Conservation (phyloP, 495 filamentous ascomycete species). For the Aeminium ludgeri region DNA sequence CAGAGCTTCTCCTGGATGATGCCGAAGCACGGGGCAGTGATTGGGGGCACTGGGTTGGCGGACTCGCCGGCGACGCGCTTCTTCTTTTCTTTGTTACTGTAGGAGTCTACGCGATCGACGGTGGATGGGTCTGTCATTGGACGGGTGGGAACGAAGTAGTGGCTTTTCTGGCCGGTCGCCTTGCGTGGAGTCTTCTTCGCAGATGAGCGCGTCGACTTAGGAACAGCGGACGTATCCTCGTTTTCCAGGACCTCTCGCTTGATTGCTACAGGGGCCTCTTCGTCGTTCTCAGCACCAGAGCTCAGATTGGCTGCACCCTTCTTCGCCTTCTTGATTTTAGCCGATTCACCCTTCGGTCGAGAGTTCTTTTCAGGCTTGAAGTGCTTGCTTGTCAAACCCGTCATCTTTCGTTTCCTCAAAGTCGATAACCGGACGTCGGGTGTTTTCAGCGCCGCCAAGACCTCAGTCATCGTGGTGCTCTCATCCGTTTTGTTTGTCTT, state of each 20-base stretch:
- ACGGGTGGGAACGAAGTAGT: slow-evolving; percentile 9
- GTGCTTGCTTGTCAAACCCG: slow-evolving; percentile 14
- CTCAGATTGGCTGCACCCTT: too few relatives aligned
- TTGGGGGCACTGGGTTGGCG: slow-evolving; percentile 54
- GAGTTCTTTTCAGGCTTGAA: slow-evolving; percentile 5
- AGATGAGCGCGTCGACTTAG: neutral
- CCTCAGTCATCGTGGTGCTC: neutral
- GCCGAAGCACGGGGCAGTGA: slow-evolving; percentile 47
- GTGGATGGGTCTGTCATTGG: neutral
- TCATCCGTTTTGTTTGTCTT: too few relatives aligned
- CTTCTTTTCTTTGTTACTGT: slow-evolving; percentile 1
- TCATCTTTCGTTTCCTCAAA: slow-evolving; percentile 14
- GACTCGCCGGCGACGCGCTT: slow-evolving; percentile 27
- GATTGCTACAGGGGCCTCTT: too few relatives aligned
- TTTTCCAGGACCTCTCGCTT: too few relatives aligned
- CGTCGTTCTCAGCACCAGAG: too few relatives aligned
- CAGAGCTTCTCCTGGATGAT: slow-evolving; percentile 71
- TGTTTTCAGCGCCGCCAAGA: neutral
- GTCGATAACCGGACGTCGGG: neutral
- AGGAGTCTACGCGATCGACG: slow-evolving; percentile 12
- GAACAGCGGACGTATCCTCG: neutral
- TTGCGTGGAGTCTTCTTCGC: slow-evolving; percentile 1
- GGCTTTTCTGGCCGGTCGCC: slow-evolving; percentile 8
- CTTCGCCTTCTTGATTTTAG: neutral
- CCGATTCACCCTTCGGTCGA: neutral